Base-by-base conservation (phyloP, 192 early-diverging fungal genomes). In the Gamsiella multidivaricata region DNA sequence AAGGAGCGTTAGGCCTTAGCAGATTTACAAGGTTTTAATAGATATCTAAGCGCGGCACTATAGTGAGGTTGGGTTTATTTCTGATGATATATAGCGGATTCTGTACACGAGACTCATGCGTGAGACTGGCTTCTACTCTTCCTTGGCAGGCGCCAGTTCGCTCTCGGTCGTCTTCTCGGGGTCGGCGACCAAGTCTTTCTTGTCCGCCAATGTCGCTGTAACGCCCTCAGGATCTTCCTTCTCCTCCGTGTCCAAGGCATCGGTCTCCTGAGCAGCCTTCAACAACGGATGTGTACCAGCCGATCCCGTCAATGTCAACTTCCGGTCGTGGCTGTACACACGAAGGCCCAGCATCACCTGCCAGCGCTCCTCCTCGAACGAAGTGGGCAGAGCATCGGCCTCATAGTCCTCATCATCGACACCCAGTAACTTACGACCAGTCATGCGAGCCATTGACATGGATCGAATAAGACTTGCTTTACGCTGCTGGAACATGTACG, bases 341-440 rank as follows among this genome's bases (percentile, higher is more conserved):
- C 79, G 54, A n/a, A 80, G 61, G 26, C 79, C 79, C 37, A 80
- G 37, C 65, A 71, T 80, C 26, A 80, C 1, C n/a, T 80, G 69
- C 79, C 79, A 80, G 32, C 46, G 50, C 10, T 49, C 47, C 49
- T 69, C 74, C 12, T 78, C 74, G 7, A 68, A 29, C 33, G 45
- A 6, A 25, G 57, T 36, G 3, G 53, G 25, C 2, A 55, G 25
- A 1, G 54, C 23, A 7, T 80, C 61, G 4, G 15, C 26, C 25
- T 78, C 74, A 20, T 78, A 78, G 33, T 78, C 74, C 49, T 78
- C 74, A 47, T 78, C 74, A 28, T 72, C 79, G 4, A 72, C 79
- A 46, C 70, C 79, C 59, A 72, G 37, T 8, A 72, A 47, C 53
- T 55, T 67, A 8, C 68, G 55, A 7, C 79, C 79, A 28, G 54